Evolutionary conservation across 805 yeast genomes (phyloP).

Genomic region (Wickerhamomyces strasburgensis): DNA sequence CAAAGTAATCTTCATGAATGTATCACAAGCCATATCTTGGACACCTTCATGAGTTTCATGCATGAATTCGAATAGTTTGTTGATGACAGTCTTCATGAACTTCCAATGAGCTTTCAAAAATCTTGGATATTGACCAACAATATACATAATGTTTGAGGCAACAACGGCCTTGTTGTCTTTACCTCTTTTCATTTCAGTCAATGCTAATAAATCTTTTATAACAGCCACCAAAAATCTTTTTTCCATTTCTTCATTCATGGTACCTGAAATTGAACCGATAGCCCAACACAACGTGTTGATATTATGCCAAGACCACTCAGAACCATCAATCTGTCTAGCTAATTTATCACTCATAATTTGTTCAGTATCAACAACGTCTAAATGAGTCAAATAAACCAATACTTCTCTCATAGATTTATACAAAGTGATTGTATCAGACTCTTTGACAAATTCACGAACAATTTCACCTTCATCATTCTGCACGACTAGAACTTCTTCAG

Average conservation of each 20-base stretch:
- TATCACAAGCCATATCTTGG: constrained; percentile 99
- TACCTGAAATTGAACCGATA: constrained; percentile 96
- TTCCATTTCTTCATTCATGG: constrained; percentile 98
- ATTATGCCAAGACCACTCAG: constrained; percentile 99
- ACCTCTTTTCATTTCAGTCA: constrained; percentile 95
- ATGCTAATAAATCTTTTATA: constrained; percentile 82
- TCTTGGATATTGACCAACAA: constrained; percentile 98
- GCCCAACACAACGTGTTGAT: constrained; percentile 99
- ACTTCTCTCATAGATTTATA: constrained; percentile 96
- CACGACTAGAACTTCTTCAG: constrained; percentile 94
- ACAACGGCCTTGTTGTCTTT: constrained; percentile 98
- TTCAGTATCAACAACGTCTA: constrained; percentile 92
- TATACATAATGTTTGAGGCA: constrained; percentile 99
- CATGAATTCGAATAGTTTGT: constrained; percentile 96
- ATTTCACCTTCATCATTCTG: constrained; percentile 99
- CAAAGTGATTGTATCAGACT: constrained; percentile 92
- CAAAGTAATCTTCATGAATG: constrained; percentile 90
- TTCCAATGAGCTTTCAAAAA: constrained; percentile 98
- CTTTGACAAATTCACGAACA: constrained; percentile 94
- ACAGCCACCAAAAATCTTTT: constrained; percentile 90
- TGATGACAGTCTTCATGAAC: constrained; percentile 90
- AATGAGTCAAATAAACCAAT: constrained; percentile 88
- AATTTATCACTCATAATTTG: constrained; percentile 88
- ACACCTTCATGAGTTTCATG: constrained; percentile 99
- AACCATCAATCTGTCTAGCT: constrained; percentile 88